Evolutionary conservation across 1,284 basidiomycete genomes (phyloP), one percentile per base, ranked within the genome.

Genomic region (Erythrobasidium hasegawianum): DNA sequence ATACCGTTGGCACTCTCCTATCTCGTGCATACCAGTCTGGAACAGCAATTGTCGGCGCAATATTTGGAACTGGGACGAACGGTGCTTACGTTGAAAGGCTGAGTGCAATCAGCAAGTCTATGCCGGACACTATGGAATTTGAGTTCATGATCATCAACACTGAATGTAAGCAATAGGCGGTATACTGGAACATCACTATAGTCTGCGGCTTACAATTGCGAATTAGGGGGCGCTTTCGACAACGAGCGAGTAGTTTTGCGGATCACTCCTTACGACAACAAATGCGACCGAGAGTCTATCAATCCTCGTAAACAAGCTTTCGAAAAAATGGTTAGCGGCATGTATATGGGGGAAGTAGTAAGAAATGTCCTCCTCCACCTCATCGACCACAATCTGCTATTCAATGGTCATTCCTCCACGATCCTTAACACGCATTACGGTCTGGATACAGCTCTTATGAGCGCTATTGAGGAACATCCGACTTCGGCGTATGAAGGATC

Each of bases 281-380:
- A 88, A 72, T 81, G 97, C 22, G 95, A 98, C 77, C 86, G 96
- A 62, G 85, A 88, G 75, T 91, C 88, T 57, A 97, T 97, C 78
- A 97, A 97, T 75, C 92, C 93, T 57, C 83, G 86, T 59, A 90
- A 87, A 76, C 95, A 98, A 78, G 88, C 89, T 1, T 98, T 94
- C 75, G 96, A 98, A 78, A 98, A 98, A 81, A 92, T 97, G 81
- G 90, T 98, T 71, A 96, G 92, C 1, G 96, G 96, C 68, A 97
- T 98, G 94, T 97, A 98, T 78, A 85, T 97, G 41, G 95, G 95
- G 67, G 95, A 98, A 79, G 85, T 97, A 71, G 84, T 87, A 20
- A 87, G 95, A 56, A 89, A 89, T 74, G 81, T 96, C 69, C 81
- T 97, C 54, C 81, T 95, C 33, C 84, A 90, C 68, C 81, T 98